phyloP scores from a whole-genome alignment of 768 basidiomycete genomes.

The Cystofilobasidium bisporidii region DNA sequence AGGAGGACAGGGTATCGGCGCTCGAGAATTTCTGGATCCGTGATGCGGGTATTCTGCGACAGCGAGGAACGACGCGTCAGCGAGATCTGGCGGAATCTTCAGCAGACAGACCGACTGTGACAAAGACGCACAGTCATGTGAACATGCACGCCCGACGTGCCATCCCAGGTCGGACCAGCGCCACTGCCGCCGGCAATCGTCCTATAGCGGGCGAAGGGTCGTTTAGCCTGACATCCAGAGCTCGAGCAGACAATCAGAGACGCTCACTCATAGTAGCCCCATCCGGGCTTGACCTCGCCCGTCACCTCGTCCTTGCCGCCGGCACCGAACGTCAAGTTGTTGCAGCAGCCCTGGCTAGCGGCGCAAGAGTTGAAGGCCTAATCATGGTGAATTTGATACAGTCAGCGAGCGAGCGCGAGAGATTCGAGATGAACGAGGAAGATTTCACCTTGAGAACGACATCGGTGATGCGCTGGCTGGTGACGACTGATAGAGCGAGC shows the following conservation, averaged over 20 bases:
- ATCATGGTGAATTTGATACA: background rate
- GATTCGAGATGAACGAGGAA: background rate
- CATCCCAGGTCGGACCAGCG: constrained; percentile 31
- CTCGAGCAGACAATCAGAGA: too few species aligned
- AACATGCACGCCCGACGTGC: constrained; percentile 15
- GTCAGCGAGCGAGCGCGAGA: background rate
- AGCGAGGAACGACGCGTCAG: too few species aligned
- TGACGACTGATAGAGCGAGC: constrained; percentile 15
- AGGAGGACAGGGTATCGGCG: constrained; percentile 33
- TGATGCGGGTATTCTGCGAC: constrained; percentile 28
- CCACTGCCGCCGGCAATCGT: constrained; percentile 31
- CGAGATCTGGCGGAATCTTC: too few species aligned
- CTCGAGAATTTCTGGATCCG: constrained; percentile 30
- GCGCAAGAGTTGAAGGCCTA: constrained; percentile 31
- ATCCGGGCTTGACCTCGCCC: constrained; percentile 20
- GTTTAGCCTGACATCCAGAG: too few species aligned
- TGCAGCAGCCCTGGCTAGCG: constrained; percentile 32
- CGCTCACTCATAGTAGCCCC: constrained; percentile 29
- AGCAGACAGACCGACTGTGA: background rate
- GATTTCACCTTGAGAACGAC: constrained; percentile 24
- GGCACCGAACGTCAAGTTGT: constrained; percentile 30
- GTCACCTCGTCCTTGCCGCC: constrained; percentile 28
- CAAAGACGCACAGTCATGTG: constrained; percentile 14
- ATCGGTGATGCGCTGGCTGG: constrained; percentile 31
- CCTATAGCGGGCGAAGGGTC: too few species aligned